Percentiles rank a stretch among this genome's conserved stretches.
Conservation (phyloP, 2,329 filamentous ascomycete species). For the Cephalotrichum gorgonifer region DNA sequence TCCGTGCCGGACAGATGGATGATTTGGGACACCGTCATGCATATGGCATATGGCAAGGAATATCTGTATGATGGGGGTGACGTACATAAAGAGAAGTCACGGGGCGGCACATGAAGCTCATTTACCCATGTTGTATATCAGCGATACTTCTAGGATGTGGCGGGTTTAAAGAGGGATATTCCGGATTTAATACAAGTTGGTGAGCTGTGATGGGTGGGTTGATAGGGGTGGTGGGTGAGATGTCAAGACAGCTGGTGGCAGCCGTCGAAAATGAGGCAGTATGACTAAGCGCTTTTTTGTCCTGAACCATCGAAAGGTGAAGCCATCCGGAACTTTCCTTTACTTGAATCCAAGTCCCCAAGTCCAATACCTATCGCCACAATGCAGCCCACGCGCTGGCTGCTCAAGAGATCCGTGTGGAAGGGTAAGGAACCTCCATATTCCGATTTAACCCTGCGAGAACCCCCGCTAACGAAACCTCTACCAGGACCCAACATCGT, state of each 20-base stretch:
- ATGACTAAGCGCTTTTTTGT: not conserved
- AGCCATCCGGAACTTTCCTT: not conserved
- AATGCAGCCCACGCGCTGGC: conserved; percentile 38
- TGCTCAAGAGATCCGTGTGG: conserved; percentile 73
- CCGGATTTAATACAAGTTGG: too few species aligned
- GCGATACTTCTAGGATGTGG: too few species aligned
- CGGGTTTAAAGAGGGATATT: too few species aligned
- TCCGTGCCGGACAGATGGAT: not conserved
- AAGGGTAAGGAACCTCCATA: conserved; percentile 58
- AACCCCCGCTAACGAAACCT: conserved; percentile 11
- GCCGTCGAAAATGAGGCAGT: not conserved
- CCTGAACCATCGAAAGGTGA: not conserved
- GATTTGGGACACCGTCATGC: too few species aligned
- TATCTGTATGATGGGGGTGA: too few species aligned
- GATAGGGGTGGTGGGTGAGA: not conserved
- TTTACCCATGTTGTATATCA: too few species aligned
- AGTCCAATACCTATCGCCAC: not conserved
- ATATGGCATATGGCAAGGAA: too few species aligned
- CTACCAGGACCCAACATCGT: conserved; percentile 39
- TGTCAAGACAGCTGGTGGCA: not conserved
- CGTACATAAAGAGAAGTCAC: too few species aligned
- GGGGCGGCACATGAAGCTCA: too few species aligned
- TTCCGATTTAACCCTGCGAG: not conserved
- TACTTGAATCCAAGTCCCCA: not conserved
- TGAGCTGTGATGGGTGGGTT: too few species aligned